Evolutionary conservation across 2,329 filamentous ascomycete genomes (phyloP), one percentile per base, ranked within the genome.

Genomic region (Paracorniculantispora psalliotae): DNA sequence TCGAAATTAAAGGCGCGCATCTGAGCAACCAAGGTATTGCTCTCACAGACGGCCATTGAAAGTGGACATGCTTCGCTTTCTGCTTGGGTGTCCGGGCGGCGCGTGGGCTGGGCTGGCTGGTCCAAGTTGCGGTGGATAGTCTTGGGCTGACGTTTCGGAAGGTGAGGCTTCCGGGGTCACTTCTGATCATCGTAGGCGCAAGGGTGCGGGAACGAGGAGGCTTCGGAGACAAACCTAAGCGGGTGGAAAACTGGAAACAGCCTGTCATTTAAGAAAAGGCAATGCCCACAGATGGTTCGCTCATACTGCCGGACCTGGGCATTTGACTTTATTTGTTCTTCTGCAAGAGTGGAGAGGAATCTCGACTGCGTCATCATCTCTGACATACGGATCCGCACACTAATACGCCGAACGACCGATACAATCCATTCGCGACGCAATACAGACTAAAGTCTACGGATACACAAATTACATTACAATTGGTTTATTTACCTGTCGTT

Each of bases 71-170:
- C 2, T 9, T 19, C 4, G 13, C 21, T 44, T 13, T n/a, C n/a
- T n/a, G n/a, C n/a, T n/a, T n/a, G n/a, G n/a, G n/a, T n/a, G n/a
- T n/a, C n/a, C 21, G 10, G 1, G 2, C 4, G 41, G n/a, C 21
- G 21, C n/a, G n/a, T 6, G 19, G 3, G 30, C 30, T 33, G 30
- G 17, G 21, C 12, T 35, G 9, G 13, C 17, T n/a, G 30, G n/a
- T n/a, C n/a, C n/a, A 17, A 19, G 0, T 39, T 30, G 39, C 3
- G 33, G 43, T 37, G 43, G 17, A 17, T 48, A 28, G 43, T 56
- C 15, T 37, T 25, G n/a, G 30, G 53, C 43, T 56, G 30, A 41
- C 33, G 53, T 48, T 55, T 55, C 53, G 44, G 53, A 39, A 37
- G 12, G 8, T 28, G 30, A 48, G 23, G 43, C 23, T 47, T 37